Evolutionary conservation across 2,329 filamentous ascomycete species (phyloP), one percentile per base, ranked within the genome.

Genomic region (Fusarium sulawesiense): DNA sequence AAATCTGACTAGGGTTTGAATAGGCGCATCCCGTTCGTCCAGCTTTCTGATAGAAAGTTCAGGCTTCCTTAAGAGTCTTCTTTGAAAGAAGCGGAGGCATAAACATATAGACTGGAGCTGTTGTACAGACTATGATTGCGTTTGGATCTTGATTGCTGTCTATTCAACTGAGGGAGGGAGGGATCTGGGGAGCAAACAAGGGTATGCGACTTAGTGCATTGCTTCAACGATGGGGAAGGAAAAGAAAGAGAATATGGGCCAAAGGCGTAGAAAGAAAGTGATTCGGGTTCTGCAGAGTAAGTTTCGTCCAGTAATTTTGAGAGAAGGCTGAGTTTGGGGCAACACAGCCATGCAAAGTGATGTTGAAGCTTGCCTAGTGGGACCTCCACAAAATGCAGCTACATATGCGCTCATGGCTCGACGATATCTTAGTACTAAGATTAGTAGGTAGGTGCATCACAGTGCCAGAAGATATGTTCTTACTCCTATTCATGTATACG

Each of bases 351-450:
- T 63, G 55, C 63, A 68, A 34, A 45, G 59, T 55, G 67, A 60
- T 68, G 59, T 55, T 64, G 55, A 70, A 56, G 61, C 61, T 37
- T 49, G 58, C 34, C 49, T 49, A 44, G 46, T 34, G 30, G 49
- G 68, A 71, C 56, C 61, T 59, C 66, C 67, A 68, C 50, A 63
- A 70, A 70, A 70, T 71, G 63, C 50, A 64, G 45, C 47, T 67
- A n/a, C 34, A n/a, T n/a, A 70, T 70, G 66, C 50, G 49, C 40
- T 66, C 53, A 56, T 44, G 66, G 46, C 46, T 66, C 55, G 59
- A 30, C 16, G 25, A 34, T 47, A 27, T 18, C 34, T 37, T 37
- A n/a, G 9, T n/a, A 37, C 29, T 30, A 30, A 30, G 29, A 29
- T 30, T 30, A 30, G 29, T 37, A 41, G n/a, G 29, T 37, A 41